phyloP scores from a whole-genome alignment of 2,329 filamentous ascomycete species.

The Talaromyces rugulosus region DNA sequence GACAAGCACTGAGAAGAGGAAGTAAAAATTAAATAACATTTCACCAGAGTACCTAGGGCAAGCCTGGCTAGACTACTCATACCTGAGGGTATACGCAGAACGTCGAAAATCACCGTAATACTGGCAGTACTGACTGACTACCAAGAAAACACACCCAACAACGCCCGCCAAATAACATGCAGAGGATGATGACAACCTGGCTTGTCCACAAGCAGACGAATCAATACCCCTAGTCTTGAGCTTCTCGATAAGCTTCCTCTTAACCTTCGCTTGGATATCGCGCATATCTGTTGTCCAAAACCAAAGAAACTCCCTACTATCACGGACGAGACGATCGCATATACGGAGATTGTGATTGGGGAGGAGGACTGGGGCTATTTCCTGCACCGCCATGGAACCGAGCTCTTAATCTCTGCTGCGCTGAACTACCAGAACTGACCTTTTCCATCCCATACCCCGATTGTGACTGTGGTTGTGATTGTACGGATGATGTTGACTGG shows the following conservation, averaged over 20 bases:
- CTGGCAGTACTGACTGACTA: neutral
- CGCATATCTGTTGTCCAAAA: neutral
- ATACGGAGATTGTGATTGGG: slow-evolving; percentile 10
- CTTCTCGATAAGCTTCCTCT: slow-evolving; percentile 2
- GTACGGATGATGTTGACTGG: slow-evolving; percentile 51
- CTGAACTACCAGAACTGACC: slow-evolving; percentile 46
- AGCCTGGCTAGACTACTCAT: neutral
- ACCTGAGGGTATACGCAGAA: neutral
- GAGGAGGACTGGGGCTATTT: slow-evolving; percentile 26
- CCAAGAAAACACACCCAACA: neutral
- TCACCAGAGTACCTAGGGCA: neutral
- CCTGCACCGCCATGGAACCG: slow-evolving; percentile 65
- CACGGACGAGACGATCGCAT: neutral
- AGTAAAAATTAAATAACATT: neutral
- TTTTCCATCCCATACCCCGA: slow-evolving; percentile 36
- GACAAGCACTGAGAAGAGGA: neutral
- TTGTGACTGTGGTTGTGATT: slow-evolving; percentile 15
- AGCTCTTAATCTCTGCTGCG: slow-evolving; percentile 79
- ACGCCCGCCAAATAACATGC: neutral
- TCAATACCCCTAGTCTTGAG: slow-evolving; percentile 1
- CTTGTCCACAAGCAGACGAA: neutral
- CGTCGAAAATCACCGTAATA: neutral
- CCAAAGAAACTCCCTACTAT: neutral
- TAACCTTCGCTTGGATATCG: neutral
- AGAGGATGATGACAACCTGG: neutral